phyloP scores from a whole-genome alignment of 2,329 filamentous ascomycete species.

The Penicillium sp. region DNA sequence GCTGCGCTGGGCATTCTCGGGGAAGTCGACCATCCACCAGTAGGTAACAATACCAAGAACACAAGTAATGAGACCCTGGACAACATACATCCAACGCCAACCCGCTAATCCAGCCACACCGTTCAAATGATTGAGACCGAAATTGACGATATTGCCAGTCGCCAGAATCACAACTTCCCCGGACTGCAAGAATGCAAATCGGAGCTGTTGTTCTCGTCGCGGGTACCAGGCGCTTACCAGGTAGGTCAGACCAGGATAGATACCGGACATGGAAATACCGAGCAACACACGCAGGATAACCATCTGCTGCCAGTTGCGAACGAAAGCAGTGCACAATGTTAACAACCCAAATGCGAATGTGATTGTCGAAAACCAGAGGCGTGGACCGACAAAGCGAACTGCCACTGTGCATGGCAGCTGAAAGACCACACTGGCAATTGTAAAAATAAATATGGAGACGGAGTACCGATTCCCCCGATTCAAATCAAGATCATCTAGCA shows the following conservation, averaged over 20 bases:
- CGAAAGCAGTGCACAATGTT: conserved; percentile 66
- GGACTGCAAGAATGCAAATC: conserved; percentile 63
- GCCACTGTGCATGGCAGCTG: conserved; percentile 67
- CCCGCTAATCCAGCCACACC: conserved; percentile 56
- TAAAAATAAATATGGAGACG: conserved; percentile 71
- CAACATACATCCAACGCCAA: conserved; percentile 68
- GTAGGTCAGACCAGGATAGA: conserved; percentile 46
- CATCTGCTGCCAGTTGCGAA: conserved; percentile 67
- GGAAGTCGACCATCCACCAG: conserved; percentile 70
- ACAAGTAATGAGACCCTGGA: conserved; percentile 62
- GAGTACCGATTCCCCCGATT: conserved; percentile 62
- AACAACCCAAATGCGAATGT: conserved; percentile 63
- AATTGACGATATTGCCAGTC: conserved; percentile 66
- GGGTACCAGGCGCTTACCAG: conserved; percentile 59
- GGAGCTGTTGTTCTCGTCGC: conserved; percentile 62
- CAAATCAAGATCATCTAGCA: conserved; percentile 62
- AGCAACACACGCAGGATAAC: conserved; percentile 64
- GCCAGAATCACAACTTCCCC: conserved; percentile 65
- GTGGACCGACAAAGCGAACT: conserved; percentile 62
- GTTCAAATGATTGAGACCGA: conserved; percentile 62
- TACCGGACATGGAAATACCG: conserved; percentile 58
- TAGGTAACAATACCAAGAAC: conserved; percentile 60
- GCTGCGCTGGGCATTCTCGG: conserved; percentile 57
- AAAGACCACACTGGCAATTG: conserved; percentile 64
- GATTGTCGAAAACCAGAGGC: conserved; percentile 59